Evolutionary conservation across 371 early-diverging fungal species (phyloP).

Genomic region (Mucor sp.): DNA sequence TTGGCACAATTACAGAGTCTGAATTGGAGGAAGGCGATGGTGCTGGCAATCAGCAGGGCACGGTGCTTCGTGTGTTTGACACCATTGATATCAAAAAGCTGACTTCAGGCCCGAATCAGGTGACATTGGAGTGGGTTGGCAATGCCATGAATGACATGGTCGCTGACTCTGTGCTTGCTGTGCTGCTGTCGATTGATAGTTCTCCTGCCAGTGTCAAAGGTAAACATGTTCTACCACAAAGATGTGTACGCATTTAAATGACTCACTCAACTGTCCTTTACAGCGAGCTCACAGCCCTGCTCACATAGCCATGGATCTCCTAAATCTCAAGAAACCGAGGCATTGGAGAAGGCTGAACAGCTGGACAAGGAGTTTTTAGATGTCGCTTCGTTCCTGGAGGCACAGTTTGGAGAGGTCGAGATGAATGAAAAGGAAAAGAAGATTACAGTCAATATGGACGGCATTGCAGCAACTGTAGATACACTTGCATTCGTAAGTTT

Average conservation of each 20-base stretch:
- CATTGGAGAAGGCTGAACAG: slow-evolving; percentile 22
- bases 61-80: slow-evolving; percentile 70
- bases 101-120: slow-evolving; percentile 52
- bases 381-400: slow-evolving; percentile 37
- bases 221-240: slow-evolving; percentile 1
- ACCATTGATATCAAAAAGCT: slow-evolving; percentile 71
- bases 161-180: slow-evolving; percentile 90
- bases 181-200: slow-evolving; percentile 83
- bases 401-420: slow-evolving; percentile 47
- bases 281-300: slow-evolving; percentile 47
- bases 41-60: slow-evolving; percentile 32
- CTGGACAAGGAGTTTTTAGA: slow-evolving; percentile 36
- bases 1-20: slow-evolving; percentile 65
- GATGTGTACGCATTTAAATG: too few relatives aligned
- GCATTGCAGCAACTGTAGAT: slow-evolving; percentile 45
- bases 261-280: background rate
- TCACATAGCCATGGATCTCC: slow-evolving; percentile 31
- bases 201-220: slow-evolving; percentile 93
- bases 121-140: slow-evolving; percentile 91
- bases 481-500: slow-evolving; percentile 47
- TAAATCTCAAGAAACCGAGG: slow-evolving; percentile 17
- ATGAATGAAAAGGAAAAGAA: slow-evolving; percentile 44
- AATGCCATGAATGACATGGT: slow-evolving; percentile 94
- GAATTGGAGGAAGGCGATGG: slow-evolving; percentile 24
- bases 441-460: slow-evolving; percentile 47